Evolutionary conservation across 768 basidiomycete genomes (phyloP).

Genomic region (Phylloporus sp.): DNA sequence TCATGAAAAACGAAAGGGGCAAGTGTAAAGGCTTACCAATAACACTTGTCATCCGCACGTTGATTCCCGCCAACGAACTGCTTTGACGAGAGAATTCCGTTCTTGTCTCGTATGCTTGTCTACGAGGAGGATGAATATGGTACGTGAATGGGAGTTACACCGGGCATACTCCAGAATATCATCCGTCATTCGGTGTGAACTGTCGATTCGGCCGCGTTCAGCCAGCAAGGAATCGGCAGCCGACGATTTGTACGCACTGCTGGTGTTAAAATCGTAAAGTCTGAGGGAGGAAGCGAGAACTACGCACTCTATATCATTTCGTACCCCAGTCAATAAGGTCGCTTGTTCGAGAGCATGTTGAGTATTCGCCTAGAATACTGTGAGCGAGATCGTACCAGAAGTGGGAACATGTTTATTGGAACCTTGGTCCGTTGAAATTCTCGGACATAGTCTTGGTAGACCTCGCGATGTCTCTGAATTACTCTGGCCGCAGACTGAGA

Average conservation of each 20-base stretch:
- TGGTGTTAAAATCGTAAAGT: not conserved
- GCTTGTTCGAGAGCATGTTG: conserved; percentile 80
- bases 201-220: conserved; percentile 87
- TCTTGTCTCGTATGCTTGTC: conserved; percentile 96
- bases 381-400: not conserved
- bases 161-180: conserved; percentile 75
- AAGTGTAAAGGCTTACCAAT: conserved; percentile 50
- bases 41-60: conserved; percentile 77
- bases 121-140: conserved; percentile 27
- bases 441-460: conserved; percentile 79
- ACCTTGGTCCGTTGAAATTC: conserved; percentile 89
- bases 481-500: conserved; percentile 84
- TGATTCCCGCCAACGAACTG: conserved; percentile 67
- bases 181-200: conserved; percentile 92
- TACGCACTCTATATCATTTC: conserved; percentile 92
- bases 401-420: not conserved
- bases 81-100: conserved; percentile 88
- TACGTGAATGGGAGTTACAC: not conserved
- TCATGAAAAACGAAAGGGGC: not conserved
- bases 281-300: not conserved
- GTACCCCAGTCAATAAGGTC: conserved; percentile 82
- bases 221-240: conserved; percentile 81
- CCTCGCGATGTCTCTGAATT: conserved; percentile 85
- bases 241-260: conserved; percentile 86
- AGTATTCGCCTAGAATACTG: conserved; percentile 60